Percentiles rank a stretch among this genome's conserved stretches.
Evolutionary conservation across 805 yeast genomes (phyloP).

Genomic region (Ogataea nakhonphanomensis): DNA sequence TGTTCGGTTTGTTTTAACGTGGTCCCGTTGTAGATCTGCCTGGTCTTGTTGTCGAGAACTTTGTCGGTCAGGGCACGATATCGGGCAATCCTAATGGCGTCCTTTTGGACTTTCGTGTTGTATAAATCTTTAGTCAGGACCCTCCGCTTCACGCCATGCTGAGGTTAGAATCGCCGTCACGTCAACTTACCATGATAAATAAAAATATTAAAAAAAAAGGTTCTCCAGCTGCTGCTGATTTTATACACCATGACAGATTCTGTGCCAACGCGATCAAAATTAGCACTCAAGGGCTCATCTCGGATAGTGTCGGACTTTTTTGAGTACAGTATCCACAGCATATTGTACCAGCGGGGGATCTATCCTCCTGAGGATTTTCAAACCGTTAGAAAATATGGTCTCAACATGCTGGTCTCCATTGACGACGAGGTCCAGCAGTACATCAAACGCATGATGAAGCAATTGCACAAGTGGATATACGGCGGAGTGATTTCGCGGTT

Average conservation of each 20-base stretch:
- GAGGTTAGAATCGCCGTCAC: background rate
- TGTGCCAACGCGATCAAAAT: constrained; percentile 42
- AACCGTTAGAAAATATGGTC: constrained; percentile 72
- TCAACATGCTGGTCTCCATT: constrained; percentile 64
- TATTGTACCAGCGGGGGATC: constrained; percentile 84
- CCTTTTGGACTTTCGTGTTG: constrained; percentile 50
- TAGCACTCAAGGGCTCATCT: constrained; percentile 75
- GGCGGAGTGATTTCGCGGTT: constrained; percentile 65
- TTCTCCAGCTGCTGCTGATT: no score
- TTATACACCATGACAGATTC: constrained; percentile 8
- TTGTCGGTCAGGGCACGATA: constrained; percentile 47
- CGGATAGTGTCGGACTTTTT: constrained; percentile 79
- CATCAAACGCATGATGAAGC: constrained; percentile 62
- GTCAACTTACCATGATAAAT: constrained; percentile 4
- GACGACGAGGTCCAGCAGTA: constrained; percentile 77
- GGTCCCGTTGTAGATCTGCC: constrained; percentile 31
- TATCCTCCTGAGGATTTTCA: constrained; percentile 86
- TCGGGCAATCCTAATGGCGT: constrained; percentile 53
- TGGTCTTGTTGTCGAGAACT: constrained; percentile 38
- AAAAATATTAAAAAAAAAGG: background rate
- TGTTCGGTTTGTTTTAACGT: constrained; percentile 53
- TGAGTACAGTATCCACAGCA: constrained; percentile 74
- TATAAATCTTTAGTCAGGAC: constrained; percentile 54
- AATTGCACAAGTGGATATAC: constrained; percentile 70
- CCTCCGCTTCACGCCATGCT: constrained; percentile 72